Base-by-base conservation (phyloP, 441 rosid genomes). In the Gossypium davidsonii region DNA sequence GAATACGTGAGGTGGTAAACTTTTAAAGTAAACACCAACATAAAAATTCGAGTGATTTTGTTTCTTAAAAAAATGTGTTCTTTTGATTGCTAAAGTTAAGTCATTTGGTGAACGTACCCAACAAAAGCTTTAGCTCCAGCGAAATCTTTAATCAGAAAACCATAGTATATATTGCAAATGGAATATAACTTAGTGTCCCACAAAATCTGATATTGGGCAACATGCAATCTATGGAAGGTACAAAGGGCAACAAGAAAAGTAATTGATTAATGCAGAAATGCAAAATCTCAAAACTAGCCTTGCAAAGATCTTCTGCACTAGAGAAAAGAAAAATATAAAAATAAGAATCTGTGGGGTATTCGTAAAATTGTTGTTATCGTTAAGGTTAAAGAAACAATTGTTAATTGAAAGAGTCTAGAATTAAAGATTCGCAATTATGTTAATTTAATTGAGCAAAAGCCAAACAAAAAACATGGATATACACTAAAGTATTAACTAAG, bases 131-230 rank as follows among this genome's bases (percentile, higher is more conserved):
- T 57, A 53, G 21, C 15, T 23, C 3, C 6, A 71, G 46, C 48
- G 51, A 76, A 72, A 74, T 28, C 70, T 39, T 34, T 69, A 59
- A 64, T 74, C 71, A 63, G 61, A 74, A 63, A 62, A 72, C 23
- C 8, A 65, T 61, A 67, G 46, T 44, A 11, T 26, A 46, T 60
- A n/a, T 57, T 63, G 55, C 26, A 31, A 71, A 51, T 62, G 74
- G 72, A 80, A 67, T 59, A 69, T 73, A 63, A 63, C 71, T 48
- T 66, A 69, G 11, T 82, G 83, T n/a, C 84, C 85, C 82, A 82
- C 85, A 77, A 75, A 82, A 85, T 84, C 84, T 69, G 75, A 73
- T 63, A 69, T 73, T 73, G 71, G 78, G 83, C 79, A 73, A 72
- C 76, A 79, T 69, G 84, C 77, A 74, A 85, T 82, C 80, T 78